A percentile compares a stretch with the other conserved stretches of the same genome.
Evolutionary conservation across 2,329 filamentous ascomycete species (phyloP).

Genomic region (Verticillium albo-atrum): DNA sequence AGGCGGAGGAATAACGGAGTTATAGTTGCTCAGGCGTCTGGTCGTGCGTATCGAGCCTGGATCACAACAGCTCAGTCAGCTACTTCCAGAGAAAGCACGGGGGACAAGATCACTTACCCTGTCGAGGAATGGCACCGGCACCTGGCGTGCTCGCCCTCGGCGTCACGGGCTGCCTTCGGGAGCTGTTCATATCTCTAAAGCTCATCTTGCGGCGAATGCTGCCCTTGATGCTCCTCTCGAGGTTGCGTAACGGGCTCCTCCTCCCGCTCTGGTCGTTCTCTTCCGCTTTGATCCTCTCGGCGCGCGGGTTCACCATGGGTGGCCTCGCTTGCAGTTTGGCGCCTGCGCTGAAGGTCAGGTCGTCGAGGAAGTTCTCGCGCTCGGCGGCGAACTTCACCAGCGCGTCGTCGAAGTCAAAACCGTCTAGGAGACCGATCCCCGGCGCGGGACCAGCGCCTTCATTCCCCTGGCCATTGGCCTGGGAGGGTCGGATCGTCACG

Average conservation of each 20-base stretch:
- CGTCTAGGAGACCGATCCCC: slow-evolving; percentile 29
- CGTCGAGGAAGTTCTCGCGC: slow-evolving; percentile 87
- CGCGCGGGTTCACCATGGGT: slow-evolving; percentile 71
- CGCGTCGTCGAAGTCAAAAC: slow-evolving; percentile 87
- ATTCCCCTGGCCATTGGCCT: slow-evolving; percentile 18
- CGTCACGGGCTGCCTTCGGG: slow-evolving; percentile 77
- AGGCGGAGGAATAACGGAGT: slow-evolving; percentile 91
- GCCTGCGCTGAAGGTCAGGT: slow-evolving; percentile 83
- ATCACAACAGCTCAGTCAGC: slow-evolving; percentile 11
- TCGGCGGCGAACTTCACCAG: slow-evolving; percentile 94
- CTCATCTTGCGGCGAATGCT: slow-evolving; percentile 92
- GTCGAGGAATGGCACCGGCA: slow-evolving; percentile 9
- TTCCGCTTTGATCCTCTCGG: slow-evolving; percentile 76
- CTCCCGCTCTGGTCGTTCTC: slow-evolving; percentile 53
- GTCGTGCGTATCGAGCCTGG: slow-evolving; percentile 68
- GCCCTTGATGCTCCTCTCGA: slow-evolving; percentile 67
- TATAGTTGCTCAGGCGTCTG: slow-evolving; percentile 91
- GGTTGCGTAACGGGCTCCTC: slow-evolving; percentile 50
- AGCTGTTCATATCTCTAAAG: slow-evolving; percentile 90
- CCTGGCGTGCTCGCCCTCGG: slow-evolving; percentile 11
- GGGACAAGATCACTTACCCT: slow-evolving; percentile 6
- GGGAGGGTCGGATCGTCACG: slow-evolving; percentile 53
- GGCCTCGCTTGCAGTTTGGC: slow-evolving; percentile 67
- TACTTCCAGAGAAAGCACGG: slow-evolving; percentile 14
- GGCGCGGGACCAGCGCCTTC: slow-evolving; percentile 13